Conservation (phyloP, 305 asterid genomes). For the Solanum hybrid region DNA sequence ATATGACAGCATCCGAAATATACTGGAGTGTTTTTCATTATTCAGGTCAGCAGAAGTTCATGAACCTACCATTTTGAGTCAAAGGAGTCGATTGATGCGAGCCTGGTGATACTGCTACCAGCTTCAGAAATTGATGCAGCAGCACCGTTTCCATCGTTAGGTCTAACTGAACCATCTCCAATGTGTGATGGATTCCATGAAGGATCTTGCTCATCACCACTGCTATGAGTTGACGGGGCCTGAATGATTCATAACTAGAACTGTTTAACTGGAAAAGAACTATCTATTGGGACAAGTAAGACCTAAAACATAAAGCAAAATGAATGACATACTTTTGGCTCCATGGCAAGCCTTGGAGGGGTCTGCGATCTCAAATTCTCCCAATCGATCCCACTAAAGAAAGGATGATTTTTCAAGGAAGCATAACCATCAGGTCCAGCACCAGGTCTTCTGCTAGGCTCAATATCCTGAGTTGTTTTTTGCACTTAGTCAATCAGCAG, state of each 20-base stretch:
- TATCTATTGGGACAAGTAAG: neutral
- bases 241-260: slow-evolving; percentile 8
- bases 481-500: neutral
- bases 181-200: slow-evolving; percentile 69
- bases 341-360: slow-evolving; percentile 73
- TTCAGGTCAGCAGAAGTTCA: neutral
- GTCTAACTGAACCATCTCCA: slow-evolving; percentile 52
- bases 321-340: slow-evolving; percentile 44
- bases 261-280: neutral
- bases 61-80: slow-evolving; percentile 81
- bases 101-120: slow-evolving; percentile 76
- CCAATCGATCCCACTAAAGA: slow-evolving; percentile 81
- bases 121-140: slow-evolving; percentile 50
- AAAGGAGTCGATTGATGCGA: slow-evolving; percentile 92
- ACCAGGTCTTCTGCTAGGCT: slow-evolving; percentile 88
- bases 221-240: slow-evolving; percentile 36
- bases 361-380: slow-evolving; percentile 47
- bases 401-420: slow-evolving; percentile 75
- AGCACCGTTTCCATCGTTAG: slow-evolving; percentile 41
- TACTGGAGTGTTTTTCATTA: neutral
- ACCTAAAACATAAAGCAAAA: neutral
- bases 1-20: neutral
- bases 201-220: slow-evolving; percentile 58
- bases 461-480: slow-evolving; percentile 52
- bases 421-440: slow-evolving; percentile 82